Evolutionary conservation across 495 filamentous ascomycete species (phyloP), one percentile per base, ranked within the genome.

Genomic region (Aspergillus conjunctus): DNA sequence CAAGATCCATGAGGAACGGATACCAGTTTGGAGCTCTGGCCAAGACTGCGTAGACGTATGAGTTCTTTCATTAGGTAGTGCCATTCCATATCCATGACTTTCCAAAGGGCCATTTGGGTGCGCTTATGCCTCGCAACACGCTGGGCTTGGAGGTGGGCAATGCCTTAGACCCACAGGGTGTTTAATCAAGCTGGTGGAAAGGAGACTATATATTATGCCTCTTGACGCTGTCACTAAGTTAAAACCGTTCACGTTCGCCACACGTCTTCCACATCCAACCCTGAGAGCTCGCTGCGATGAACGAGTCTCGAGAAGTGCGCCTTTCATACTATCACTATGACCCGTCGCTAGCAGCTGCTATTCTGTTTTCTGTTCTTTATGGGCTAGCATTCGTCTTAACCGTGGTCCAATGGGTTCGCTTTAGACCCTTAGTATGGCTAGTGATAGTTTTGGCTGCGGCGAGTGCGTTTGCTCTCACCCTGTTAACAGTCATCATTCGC

Each of bases 361-460:
- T 73, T 7, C 71, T 85, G 31, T 82, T 85, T 56, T 65, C 66
- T 48, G 68, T 77, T 18, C 69, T 87, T 26, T 88, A 85, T 64
- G 51, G 63, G 17, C 43, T 75, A 32, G 56, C 70, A 0, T 73
- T 78, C 32, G 6, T 77, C 9, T 67, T 69, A 41, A 77, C 78
- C 0, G 43, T 70, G 1, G 59, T 76, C 9, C 75, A 78, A 65
- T 80, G 71, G 53, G 57, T 82, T 50, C 64, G 72, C 31, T 75
- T 74, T 56, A 72, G 69, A 57, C 61, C 74, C 10, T 79, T 77
- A 75, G 69, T 79, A 3, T 83, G 80, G 77, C 59, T 71, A 3
- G 61, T 78, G 4, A 79, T 80, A 69, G 69, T 81, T 4, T 15
- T 82, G 0, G 74, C 79, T 5, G 65, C 76, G 48, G 68, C 67